Percentiles rank a stretch among this genome's conserved stretches.
These are phyloP conservation scores for Astraeus odoratus DNA, from an alignment of 768 basidiomycete species.

Conservation along the genomic window DNA sequence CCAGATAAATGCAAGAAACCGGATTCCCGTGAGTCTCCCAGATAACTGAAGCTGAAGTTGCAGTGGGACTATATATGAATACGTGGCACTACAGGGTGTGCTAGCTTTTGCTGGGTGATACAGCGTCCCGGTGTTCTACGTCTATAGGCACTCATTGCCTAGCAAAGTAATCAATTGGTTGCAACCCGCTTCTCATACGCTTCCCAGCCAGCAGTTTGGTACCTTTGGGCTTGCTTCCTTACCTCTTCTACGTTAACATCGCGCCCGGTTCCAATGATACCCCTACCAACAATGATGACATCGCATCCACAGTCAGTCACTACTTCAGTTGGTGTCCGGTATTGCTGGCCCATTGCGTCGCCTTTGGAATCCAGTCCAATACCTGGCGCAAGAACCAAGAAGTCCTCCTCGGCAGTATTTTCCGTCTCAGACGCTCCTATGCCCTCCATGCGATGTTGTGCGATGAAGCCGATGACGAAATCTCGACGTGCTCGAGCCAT, in stretches of 20 bases:
- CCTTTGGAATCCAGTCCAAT: slow-evolving; percentile 76
- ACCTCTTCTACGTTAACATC: slow-evolving; percentile 35
- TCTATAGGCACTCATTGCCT: not conserved
- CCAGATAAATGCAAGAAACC: too few relatives aligned
- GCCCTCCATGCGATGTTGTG: slow-evolving; percentile 77
- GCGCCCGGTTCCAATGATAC: slow-evolving; percentile 70
- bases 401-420: slow-evolving; percentile 56
- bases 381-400: slow-evolving; percentile 87
- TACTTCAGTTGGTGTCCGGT: slow-evolving; percentile 83
- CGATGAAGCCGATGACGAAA: slow-evolving; percentile 97
- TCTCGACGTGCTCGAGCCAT: slow-evolving; percentile 79
- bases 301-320: slow-evolving; percentile 80
- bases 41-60: too few relatives aligned
- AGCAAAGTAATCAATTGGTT: not conserved
- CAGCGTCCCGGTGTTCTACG: too few relatives aligned
- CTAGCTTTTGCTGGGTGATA: too few relatives aligned
- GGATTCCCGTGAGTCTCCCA: too few relatives aligned
- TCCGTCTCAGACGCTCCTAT: slow-evolving; percentile 34
- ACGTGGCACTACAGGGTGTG: too few relatives aligned
- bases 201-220: slow-evolving; percentile 81
- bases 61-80: too few relatives aligned
- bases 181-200: slow-evolving; percentile 66
- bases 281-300: slow-evolving; percentile 95
- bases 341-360: slow-evolving; percentile 92
- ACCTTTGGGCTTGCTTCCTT: slow-evolving; percentile 69